These are phyloP conservation scores for Trichosporon sp. DNA, from an alignment of 1,284 basidiomycete species.

Conservation along the genomic window DNA sequence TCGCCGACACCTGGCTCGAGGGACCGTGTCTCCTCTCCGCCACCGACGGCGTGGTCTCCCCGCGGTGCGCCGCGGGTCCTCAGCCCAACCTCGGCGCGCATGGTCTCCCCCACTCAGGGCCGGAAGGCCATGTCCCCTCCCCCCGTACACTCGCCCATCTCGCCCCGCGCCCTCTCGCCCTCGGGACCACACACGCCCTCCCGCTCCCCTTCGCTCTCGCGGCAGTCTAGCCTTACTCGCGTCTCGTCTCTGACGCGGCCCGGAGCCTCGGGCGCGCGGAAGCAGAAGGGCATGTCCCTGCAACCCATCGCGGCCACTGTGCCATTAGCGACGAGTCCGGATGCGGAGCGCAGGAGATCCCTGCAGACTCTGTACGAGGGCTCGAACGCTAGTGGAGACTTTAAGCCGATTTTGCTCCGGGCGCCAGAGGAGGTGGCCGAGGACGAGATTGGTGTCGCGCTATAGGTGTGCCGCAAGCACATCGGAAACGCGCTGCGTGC, in stretches of 20 bases:
- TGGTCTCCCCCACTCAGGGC: neutral
- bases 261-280: neutral
- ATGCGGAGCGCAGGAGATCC: neutral
- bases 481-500: too few species aligned
- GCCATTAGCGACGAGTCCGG: constrained; percentile 1
- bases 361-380: constrained; percentile 14
- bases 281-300: constrained; percentile 5
- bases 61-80: neutral
- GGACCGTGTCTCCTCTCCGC: neutral
- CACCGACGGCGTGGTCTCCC: neutral
- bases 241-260: neutral
- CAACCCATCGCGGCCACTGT: constrained; percentile 1
- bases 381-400: neutral
- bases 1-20: neutral
- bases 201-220: neutral
- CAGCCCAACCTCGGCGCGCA: neutral
- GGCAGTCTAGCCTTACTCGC: neutral
- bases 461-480: neutral
- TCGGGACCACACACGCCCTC: neutral
- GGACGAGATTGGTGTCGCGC: constrained; percentile 6
- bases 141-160: neutral
- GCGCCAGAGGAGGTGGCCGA: constrained; percentile 14
- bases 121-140: too few species aligned
- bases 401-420: neutral
- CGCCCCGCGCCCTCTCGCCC: neutral